Evolutionary conservation across 176 grass and related monocot species (phyloP), one percentile per base, ranked within the genome.

Genomic region (Carex scoparia): DNA sequence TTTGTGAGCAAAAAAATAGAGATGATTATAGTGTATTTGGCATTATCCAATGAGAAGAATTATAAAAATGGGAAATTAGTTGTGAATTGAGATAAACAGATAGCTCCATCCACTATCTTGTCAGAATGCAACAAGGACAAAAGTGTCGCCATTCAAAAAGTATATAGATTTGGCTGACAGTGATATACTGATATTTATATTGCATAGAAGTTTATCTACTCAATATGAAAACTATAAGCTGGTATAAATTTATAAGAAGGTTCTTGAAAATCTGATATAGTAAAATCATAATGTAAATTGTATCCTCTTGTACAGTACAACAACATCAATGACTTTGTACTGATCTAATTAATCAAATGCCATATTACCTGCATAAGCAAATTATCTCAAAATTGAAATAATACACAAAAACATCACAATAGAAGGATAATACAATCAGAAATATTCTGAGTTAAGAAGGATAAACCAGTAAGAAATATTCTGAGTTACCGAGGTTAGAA

Each of bases 161-260:
- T 76, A 76, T 54, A 54, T 76, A 4, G 48, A 76, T 12, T 76
- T 55, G 11, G 48, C 46, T 76, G 72, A 76, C 72, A 76, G 14
- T 54, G 48, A 55, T 76, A 76, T 51, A 56, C 14, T 31, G 23
- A 55, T 76, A 76, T 51, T 4, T 31, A 55, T 30, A 55, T 55
- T 15, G 72, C 10, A 13, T 53, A 14, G 72, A 76, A 55, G 48
- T 76, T 55, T 55, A 31, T 76, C 72, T 10, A 30, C 49, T 76
- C 48, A 55, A 76, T 54, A 55, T 76, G 23, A 55, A 32, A 76
- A 31, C 72, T 54, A 76, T 32, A 76, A 54, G 11, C 46, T 76
- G 71, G 7, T 74, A 30, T 14, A 32, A 55, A 30, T 55, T 2
- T 15, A 70, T 54, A 32, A 12, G 4, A 13, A 76, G 46, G 23